Percentiles rank a stretch among this genome's conserved stretches.
These are phyloP conservation scores for Crucibulum laeve DNA, from an alignment of 768 basidiomycete species.

Conservation along the genomic window DNA sequence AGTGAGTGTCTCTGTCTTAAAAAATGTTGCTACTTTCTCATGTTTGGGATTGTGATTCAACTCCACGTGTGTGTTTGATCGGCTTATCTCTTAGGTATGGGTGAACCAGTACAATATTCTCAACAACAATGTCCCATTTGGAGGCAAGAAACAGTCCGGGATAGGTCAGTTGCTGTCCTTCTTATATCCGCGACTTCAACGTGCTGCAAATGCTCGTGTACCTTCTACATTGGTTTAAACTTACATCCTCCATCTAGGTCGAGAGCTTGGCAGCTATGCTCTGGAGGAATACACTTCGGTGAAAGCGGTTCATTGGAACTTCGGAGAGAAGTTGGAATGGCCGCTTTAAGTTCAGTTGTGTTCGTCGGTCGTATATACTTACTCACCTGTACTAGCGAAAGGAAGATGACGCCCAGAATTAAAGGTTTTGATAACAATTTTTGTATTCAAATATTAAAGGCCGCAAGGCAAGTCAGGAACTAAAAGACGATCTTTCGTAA, in stretches of 20 bases:
- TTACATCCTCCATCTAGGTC: slow-evolving; percentile 52
- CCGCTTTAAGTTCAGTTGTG: slow-evolving; percentile 55
- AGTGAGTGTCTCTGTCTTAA: slow-evolving; percentile 49
- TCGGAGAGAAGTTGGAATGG: slow-evolving; percentile 77
- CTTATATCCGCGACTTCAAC: too few relatives aligned
- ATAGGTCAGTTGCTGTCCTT: slow-evolving; percentile 47
- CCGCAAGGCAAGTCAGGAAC: too few relatives aligned
- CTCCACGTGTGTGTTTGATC: background rate
- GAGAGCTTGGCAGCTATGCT: slow-evolving; percentile 84
- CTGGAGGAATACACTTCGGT: slow-evolving; percentile 81
- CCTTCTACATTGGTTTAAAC: too few relatives aligned
- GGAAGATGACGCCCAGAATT: too few relatives aligned
- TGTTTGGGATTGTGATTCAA: too few relatives aligned
- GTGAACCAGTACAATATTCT: slow-evolving; percentile 86
- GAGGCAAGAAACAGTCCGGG: slow-evolving; percentile 92
- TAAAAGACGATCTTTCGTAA: too few relatives aligned
- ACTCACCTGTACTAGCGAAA: too few relatives aligned
- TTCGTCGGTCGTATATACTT: slow-evolving; percentile 5
- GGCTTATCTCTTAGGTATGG: slow-evolving; percentile 59
- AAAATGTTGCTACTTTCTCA: too few relatives aligned
- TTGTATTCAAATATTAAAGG: too few relatives aligned
- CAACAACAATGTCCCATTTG: slow-evolving; percentile 89
- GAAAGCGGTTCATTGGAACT: slow-evolving; percentile 86
- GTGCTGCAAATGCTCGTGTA: too few relatives aligned
- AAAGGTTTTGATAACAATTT: too few relatives aligned